Evolutionary conservation across 208 protist species (phyloP).

Genomic region (Leishmania guyanensis): DNA sequence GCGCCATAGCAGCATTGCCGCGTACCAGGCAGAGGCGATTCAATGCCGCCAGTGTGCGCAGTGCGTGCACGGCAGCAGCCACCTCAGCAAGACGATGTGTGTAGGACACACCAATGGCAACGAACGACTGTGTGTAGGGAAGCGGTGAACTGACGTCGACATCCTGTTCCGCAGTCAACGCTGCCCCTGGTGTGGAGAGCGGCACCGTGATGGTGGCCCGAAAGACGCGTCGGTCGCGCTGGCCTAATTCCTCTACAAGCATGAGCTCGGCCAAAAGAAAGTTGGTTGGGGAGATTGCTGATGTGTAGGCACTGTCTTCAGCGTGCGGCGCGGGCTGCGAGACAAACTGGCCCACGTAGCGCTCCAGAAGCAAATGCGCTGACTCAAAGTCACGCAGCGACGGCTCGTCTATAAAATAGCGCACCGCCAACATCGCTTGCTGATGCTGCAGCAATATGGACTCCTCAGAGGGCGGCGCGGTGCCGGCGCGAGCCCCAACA

Average conservation of each 20-base stretch:
- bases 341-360: conserved; percentile 46
- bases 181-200: conserved; percentile 17
- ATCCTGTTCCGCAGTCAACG: not conserved
- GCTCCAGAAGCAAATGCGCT: conserved; percentile 41
- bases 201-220: conserved; percentile 79
- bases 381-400: conserved; percentile 36
- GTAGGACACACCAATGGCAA: conserved; percentile 75
- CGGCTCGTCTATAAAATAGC: conserved; percentile 34
- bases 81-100: conserved; percentile 52
- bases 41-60: conserved; percentile 50
- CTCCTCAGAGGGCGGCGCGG: conserved; percentile 37
- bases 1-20: not conserved
- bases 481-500: not conserved
- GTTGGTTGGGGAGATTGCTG: not conserved
- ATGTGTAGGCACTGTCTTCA: not conserved
- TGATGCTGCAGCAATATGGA: conserved; percentile 65
- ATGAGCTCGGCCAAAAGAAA: conserved; percentile 35
- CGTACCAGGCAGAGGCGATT: conserved; percentile 31
- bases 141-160: conserved; percentile 1
- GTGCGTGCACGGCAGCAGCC: conserved; percentile 77
- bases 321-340: not conserved
- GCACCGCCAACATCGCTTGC: conserved; percentile 41
- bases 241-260: conserved; percentile 69
- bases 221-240: conserved; percentile 56
- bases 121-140: conserved; percentile 45